Evolutionary conservation across 2,329 filamentous ascomycete species (phyloP), one percentile per base, ranked within the genome.

Genomic region (Ophiostoma australiae): DNA sequence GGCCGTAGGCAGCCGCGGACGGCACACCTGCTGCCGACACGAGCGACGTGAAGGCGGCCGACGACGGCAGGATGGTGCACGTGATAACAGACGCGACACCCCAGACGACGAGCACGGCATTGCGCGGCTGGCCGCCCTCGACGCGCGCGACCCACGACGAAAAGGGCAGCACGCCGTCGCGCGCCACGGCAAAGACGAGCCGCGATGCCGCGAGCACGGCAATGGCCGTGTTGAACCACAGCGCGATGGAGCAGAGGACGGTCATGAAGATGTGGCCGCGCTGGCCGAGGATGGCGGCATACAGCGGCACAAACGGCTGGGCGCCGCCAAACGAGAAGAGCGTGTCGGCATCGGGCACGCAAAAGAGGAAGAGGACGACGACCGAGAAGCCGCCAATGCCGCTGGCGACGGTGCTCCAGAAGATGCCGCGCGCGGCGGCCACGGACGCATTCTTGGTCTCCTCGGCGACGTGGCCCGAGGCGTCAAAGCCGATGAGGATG

Each of bases 91-190:
- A 17, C 5, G 70, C 37, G 3, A 73, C 72, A n/a, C 17, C 70
- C 72, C 72, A 73, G 33, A 73, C 72, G 35, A 73, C 72, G n/a
- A 72, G 27, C 3, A 73, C 72, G 31, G 72, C 72, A n/a, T 73
- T 73, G 67, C 70, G 69, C 15, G 72, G 72, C 70, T 72, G 70
- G 52, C 65, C 72, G 41, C 67, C 66, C 35, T 37, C 72, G 65
- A 73, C 69, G 31, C 69, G 69, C 6, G 72, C 37, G 8, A 70
- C 65, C 72, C 72, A 73, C 4, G 44, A 8, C 1, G 70, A 70
- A 33, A 58, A 73, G 17, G 72, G 72, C 8, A 73, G 69, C 15
- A 73, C 72, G 20, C 72, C 72, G 55, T 72, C 72, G 33, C 72
- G 72, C 52, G 72, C 72, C 1, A 73, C 72, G 55, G 72, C 72